Evolutionary conservation across 371 early-diverging fungal genomes (phyloP).

Genomic region (Apophysomyces sp.): DNA sequence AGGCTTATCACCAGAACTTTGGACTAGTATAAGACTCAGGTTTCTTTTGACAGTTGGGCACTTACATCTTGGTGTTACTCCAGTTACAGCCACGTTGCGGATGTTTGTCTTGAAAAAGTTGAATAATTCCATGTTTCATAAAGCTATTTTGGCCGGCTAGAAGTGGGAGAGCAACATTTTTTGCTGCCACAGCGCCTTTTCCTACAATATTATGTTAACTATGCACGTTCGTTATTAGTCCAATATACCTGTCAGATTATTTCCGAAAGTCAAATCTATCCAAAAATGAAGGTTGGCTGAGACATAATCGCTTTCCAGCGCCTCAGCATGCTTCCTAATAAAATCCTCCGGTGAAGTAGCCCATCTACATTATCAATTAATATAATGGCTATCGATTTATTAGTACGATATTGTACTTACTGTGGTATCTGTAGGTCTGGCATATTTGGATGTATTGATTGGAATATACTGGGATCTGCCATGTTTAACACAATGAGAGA

Average conservation of each 20-base stretch:
- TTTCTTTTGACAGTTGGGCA: neutral
- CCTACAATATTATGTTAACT: slow-evolving; percentile 24
- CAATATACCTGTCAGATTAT: slow-evolving; percentile 60
- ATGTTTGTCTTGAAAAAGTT: slow-evolving; percentile 73
- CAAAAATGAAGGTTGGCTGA: slow-evolving; percentile 74
- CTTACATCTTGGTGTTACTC: slow-evolving; percentile 25
- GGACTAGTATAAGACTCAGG: neutral
- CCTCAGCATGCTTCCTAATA: slow-evolving; percentile 63
- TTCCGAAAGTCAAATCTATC: slow-evolving; percentile 87
- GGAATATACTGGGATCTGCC: slow-evolving; percentile 58
- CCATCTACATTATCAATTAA: slow-evolving; percentile 39
- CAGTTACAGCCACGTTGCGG: slow-evolving; percentile 60
- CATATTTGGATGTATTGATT: slow-evolving; percentile 69
- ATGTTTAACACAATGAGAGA: neutral
- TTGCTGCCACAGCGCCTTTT: slow-evolving; percentile 74
- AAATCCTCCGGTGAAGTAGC: slow-evolving; percentile 69
- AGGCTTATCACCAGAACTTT: neutral
- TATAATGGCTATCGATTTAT: neutral
- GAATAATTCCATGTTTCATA: slow-evolving; percentile 78
- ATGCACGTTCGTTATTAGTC: neutral
- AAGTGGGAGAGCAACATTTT: slow-evolving; percentile 68
- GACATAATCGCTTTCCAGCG: slow-evolving; percentile 82
- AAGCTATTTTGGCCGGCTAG: slow-evolving; percentile 64
- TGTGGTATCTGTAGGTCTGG: slow-evolving; percentile 65
- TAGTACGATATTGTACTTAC: slow-evolving; percentile 11